These are phyloP conservation scores for Aphanomyces euteiches DNA, from an alignment of 352 stramenopile species.

Conservation along the genomic window DNA sequence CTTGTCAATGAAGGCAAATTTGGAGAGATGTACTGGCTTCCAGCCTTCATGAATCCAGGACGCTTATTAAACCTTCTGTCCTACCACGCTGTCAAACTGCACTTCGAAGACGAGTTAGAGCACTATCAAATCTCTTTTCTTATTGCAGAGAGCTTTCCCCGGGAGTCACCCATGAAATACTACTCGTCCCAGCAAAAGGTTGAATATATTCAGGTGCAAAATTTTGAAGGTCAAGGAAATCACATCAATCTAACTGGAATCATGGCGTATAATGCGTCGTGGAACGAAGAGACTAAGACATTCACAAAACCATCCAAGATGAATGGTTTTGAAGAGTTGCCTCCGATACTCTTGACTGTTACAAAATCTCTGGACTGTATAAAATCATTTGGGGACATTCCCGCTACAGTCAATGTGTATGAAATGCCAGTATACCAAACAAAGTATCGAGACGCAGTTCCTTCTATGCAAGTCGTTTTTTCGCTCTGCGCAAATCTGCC, in stretches of 20 bases:
- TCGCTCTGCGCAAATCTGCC: background rate
- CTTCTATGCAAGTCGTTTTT: constrained; percentile 4
- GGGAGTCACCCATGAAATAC: too few species aligned
- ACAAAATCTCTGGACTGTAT: background rate
- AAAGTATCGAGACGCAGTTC: background rate
- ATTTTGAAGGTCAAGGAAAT: background rate
- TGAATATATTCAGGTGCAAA: too few species aligned
- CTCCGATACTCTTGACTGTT: constrained; percentile 5
- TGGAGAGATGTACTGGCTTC: constrained; percentile 15
- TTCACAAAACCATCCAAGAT: background rate
- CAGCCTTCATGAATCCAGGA: constrained; percentile 1
- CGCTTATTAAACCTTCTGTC: constrained; percentile 14
- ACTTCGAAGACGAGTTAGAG: background rate
- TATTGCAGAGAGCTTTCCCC: background rate
- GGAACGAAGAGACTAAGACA: constrained; percentile 6
- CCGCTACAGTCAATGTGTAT: background rate
- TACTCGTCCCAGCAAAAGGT: too few species aligned
- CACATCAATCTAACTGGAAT: constrained; percentile 4
- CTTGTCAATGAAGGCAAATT: background rate
- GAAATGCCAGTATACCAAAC: constrained; percentile 21
- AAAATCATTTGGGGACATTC: background rate
- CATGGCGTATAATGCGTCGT: constrained; percentile 14
- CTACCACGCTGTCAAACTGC: background rate
- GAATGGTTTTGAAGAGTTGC: constrained; percentile 13
- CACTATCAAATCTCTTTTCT: background rate